Conservation (phyloP, 148 eudicot genomes). For the Chenopodium album region DNA sequence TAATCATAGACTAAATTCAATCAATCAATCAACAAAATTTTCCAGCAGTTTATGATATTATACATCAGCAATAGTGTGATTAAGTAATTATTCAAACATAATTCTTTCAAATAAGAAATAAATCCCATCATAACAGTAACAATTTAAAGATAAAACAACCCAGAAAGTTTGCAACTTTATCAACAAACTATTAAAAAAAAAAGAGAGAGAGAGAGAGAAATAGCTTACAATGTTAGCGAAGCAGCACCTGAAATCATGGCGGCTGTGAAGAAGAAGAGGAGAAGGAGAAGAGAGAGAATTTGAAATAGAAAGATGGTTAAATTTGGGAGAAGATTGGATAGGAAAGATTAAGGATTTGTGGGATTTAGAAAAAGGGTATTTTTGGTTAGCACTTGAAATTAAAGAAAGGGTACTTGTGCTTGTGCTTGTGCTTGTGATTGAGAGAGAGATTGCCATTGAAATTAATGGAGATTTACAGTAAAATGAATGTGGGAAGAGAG, state of each 20-base stretch:
- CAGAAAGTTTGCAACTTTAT: slow-evolving; percentile 10
- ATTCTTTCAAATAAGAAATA: no score
- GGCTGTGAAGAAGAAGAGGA: slow-evolving; percentile 1
- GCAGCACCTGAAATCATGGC: slow-evolving; percentile 17
- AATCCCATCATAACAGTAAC: no score
- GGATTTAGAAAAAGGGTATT: background rate
- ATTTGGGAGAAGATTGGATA: slow-evolving; percentile 5
- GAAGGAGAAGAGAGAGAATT: slow-evolving; percentile 12
- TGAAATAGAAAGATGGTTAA: slow-evolving; percentile 1
- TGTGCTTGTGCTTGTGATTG: slow-evolving; percentile 8
- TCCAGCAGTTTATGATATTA: no score
- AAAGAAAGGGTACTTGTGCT: slow-evolving; percentile 11
- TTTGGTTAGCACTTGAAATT: slow-evolving; percentile 11
- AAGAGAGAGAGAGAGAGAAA: background rate
- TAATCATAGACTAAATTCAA: no score
- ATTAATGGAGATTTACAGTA: background rate
- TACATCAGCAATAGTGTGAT: no score
- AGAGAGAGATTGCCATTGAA: slow-evolving; percentile 33
- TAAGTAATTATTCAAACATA: no score
- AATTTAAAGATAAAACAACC: no score
- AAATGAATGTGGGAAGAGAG: background rate
- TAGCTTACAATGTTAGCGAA: slow-evolving; percentile 20
- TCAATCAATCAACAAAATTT: no score
- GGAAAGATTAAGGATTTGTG: slow-evolving; percentile 14
- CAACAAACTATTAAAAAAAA: background rate